phyloP scores from a whole-genome alignment of 208 protist species.

The Trypanosoma lewisi region DNA sequence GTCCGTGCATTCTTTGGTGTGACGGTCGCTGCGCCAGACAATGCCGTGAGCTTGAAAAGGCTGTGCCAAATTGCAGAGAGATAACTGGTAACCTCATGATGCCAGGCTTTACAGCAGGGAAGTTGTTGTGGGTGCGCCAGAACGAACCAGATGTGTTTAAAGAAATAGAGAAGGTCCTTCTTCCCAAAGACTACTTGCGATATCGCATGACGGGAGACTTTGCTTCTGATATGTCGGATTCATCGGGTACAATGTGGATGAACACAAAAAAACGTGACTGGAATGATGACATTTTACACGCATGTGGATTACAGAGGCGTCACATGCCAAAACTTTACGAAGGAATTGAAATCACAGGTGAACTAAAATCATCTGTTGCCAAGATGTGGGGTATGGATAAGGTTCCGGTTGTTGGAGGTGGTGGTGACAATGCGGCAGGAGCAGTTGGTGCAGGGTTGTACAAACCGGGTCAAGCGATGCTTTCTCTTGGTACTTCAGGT shows the following conservation, averaged over 20 bases:
- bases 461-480: constrained; percentile 73
- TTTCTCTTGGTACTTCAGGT: constrained; percentile 79
- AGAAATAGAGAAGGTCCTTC: constrained; percentile 58
- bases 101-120: constrained; percentile 81
- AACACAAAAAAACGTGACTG: constrained; percentile 66
- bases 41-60: constrained; percentile 64
- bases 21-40: constrained; percentile 65
- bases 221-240: constrained; percentile 72
- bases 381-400: constrained; percentile 49
- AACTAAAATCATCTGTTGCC: constrained; percentile 39
- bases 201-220: constrained; percentile 66
- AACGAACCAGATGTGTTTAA: constrained; percentile 64
- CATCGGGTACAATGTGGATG: constrained; percentile 76
- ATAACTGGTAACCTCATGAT: constrained; percentile 83
- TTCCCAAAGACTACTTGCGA: constrained; percentile 79
- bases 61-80: constrained; percentile 47
- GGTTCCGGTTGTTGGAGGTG: constrained; percentile 57
- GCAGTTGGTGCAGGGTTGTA: constrained; percentile 65
- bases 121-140: constrained; percentile 74
- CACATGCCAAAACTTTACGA: constrained; percentile 79
- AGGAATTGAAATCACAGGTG: constrained; percentile 54
- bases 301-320: constrained; percentile 54
- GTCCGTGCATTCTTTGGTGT: constrained; percentile 81
- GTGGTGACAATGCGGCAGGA: constrained; percentile 76
- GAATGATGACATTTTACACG: constrained; percentile 54